A percentile compares a stretch with the other conserved stretches of the same genome.
Evolutionary conservation across 139 green algal species (phyloP).

Genomic region (Choricystis sp.): DNA sequence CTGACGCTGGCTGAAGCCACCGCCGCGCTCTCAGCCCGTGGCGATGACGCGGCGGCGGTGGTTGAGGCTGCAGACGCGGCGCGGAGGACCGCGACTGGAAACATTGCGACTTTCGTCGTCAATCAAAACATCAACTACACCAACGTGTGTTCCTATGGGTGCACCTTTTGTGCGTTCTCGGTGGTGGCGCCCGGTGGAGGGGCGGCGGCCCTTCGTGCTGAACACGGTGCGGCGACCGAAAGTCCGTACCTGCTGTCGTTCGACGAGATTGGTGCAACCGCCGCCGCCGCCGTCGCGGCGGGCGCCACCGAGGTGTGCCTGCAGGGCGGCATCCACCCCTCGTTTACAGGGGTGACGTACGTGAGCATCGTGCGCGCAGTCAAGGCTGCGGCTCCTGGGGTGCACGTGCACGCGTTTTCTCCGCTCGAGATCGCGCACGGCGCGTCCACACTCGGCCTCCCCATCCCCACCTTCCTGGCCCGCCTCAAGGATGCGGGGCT

Average conservation of each 20-base stretch:
- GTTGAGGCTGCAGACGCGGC: constrained; percentile 41
- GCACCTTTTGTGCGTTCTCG: constrained; percentile 63
- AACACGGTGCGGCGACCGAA: not conserved
- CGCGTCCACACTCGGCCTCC: constrained; percentile 18
- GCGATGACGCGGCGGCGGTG: constrained; percentile 42
- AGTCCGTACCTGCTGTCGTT: constrained; percentile 54
- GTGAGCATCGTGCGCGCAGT: constrained; percentile 49
- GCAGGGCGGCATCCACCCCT: constrained; percentile 75
- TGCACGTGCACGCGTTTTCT: constrained; percentile 80
- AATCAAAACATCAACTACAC: constrained; percentile 93
- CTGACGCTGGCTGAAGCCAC: not conserved
- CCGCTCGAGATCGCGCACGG: not conserved
- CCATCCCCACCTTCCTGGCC: constrained; percentile 28
- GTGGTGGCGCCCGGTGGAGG: not conserved
- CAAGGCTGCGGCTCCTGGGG: constrained; percentile 44
- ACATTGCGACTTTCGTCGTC: constrained; percentile 6
- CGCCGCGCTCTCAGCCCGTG: constrained; percentile 36
- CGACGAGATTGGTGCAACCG: constrained; percentile 45
- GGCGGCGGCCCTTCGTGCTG: not conserved
- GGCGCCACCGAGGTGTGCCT: constrained; percentile 75
- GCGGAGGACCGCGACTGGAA: constrained; percentile 57
- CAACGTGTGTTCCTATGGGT: constrained; percentile 29
- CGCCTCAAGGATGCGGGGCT: constrained; percentile 42
- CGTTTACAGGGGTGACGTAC: constrained; percentile 68
- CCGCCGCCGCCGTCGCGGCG: constrained; percentile 57